A percentile compares a stretch with the other conserved stretches of the same genome.
Evolutionary conservation across 805 yeast species (phyloP).

Genomic region (Naumovozyma castellii): DNA sequence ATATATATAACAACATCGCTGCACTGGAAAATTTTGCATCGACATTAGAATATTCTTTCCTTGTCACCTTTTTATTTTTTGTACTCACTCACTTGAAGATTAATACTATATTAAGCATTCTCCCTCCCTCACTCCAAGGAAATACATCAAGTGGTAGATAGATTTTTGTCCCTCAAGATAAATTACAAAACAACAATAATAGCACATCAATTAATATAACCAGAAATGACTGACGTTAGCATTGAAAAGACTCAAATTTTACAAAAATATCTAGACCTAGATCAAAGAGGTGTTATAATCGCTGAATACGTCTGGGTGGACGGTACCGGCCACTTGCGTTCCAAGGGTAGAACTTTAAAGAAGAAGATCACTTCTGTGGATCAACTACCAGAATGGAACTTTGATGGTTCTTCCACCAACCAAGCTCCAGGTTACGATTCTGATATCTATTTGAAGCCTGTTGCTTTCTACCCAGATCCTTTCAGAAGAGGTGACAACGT

Average conservation of each 20-base stretch:
- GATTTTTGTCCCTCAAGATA: too few species aligned
- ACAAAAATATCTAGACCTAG: constrained; percentile 72
- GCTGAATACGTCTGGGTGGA: constrained; percentile 99
- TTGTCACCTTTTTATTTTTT: too few species aligned
- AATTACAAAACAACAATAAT: not conserved
- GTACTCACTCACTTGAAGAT: too few species aligned
- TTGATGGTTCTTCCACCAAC: constrained; percentile 96
- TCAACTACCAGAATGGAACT: constrained; percentile 97
- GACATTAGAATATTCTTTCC: too few species aligned
- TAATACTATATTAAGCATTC: too few species aligned
- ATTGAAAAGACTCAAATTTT: constrained; percentile 64
- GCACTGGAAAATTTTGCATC: too few species aligned
- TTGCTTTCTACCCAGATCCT: constrained; percentile 89
- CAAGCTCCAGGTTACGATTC: constrained; percentile 99
- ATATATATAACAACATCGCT: too few species aligned
- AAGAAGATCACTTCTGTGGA: constrained; percentile 62
- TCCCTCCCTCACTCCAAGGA: not conserved
- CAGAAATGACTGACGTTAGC: constrained; percentile 15
- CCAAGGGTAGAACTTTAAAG: constrained; percentile 82
- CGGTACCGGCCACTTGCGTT: constrained; percentile 80
- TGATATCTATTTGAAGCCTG: constrained; percentile 93
- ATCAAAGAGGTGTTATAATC: constrained; percentile 76
- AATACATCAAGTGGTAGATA: too few species aligned
- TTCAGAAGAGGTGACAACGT: constrained; percentile 97
- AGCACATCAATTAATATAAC: not conserved